phyloP scores from a whole-genome alignment of 352 stramenopile genomes.

The Pythium volutum region DNA sequence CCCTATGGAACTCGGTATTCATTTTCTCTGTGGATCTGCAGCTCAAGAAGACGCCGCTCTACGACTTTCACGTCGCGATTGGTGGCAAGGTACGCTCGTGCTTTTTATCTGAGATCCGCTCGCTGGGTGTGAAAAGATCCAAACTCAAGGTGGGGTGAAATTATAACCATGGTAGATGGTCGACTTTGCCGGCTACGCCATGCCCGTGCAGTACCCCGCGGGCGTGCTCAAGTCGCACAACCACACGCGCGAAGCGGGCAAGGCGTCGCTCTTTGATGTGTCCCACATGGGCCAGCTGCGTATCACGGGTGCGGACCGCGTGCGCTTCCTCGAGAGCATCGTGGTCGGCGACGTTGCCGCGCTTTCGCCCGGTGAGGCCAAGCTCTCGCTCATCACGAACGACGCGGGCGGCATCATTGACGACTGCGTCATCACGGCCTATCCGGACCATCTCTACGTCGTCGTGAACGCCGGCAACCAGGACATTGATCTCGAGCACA shows the following conservation, averaged over 20 bases:
- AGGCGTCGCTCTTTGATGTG: conserved; percentile 97
- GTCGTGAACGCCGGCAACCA: conserved; percentile 99
- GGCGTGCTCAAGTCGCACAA: conserved; percentile 96
- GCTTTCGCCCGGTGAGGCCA: conserved; percentile 83
- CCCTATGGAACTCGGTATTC: no score
- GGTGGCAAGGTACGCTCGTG: conserved; percentile 53
- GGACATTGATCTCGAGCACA: conserved; percentile 93
- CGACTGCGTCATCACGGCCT: conserved; percentile 97
- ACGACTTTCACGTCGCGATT: conserved; percentile 69
- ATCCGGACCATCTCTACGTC: conserved; percentile 92
- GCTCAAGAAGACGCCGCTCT: conserved; percentile 81
- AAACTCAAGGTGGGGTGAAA: not conserved
- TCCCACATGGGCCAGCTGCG: conserved; percentile 98
- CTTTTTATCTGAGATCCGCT: no score
- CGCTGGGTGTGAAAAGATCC: not conserved
- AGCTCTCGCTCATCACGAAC: conserved; percentile 96
- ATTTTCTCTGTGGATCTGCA: conserved; percentile 4
- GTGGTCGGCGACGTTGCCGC: conserved; percentile 94
- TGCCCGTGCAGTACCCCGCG: conserved; percentile 96
- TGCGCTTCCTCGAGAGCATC: conserved; percentile 94
- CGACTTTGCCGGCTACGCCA: conserved; percentile 96
- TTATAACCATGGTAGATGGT: conserved; percentile 79
- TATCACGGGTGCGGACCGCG: conserved; percentile 93
- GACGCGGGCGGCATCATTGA: conserved; percentile 96
- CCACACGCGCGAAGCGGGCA: conserved; percentile 62